Evolutionary conservation across 1,284 basidiomycete species (phyloP).

Genomic region (Boletus albobrunnescens): DNA sequence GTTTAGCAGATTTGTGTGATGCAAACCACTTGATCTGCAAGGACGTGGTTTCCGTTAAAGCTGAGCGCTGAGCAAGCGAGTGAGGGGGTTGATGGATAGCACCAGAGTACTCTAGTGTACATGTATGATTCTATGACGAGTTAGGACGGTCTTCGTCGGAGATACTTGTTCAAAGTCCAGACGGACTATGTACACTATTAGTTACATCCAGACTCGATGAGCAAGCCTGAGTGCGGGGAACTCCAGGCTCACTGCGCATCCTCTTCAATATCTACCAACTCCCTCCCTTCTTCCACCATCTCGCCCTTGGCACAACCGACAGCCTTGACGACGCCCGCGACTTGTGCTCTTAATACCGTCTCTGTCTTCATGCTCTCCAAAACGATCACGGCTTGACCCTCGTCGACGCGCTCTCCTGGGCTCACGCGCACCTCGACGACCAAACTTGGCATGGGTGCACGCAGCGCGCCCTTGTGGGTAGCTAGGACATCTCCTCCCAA

Average conservation of each 20-base stretch:
- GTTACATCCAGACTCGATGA: too few species aligned
- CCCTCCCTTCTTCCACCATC: slow-evolving; percentile 84
- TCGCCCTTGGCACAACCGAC: slow-evolving; percentile 78
- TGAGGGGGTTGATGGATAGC: too few species aligned
- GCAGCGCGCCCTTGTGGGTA: slow-evolving; percentile 52
- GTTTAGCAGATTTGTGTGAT: too few species aligned
- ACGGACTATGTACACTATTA: too few species aligned
- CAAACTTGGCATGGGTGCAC: slow-evolving; percentile 86
- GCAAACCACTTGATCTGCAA: not conserved
- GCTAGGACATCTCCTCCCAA: slow-evolving; percentile 53
- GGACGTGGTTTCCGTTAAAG: not conserved
- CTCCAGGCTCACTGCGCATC: slow-evolving; percentile 27
- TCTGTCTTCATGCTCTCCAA: slow-evolving; percentile 97
- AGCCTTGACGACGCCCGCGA: slow-evolving; percentile 62
- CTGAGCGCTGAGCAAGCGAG: too few species aligned
- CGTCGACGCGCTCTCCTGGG: slow-evolving; percentile 73
- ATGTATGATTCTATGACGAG: too few species aligned
- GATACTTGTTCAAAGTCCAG: too few species aligned
- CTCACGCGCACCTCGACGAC: slow-evolving; percentile 82
- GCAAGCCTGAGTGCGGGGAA: too few species aligned
- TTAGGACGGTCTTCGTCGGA: too few species aligned
- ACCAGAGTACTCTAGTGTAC: too few species aligned
- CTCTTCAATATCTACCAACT: slow-evolving; percentile 66
- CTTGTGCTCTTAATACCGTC: slow-evolving; percentile 74
- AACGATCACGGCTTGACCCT: slow-evolving; percentile 77